These are phyloP conservation scores for Solanum sejunctum DNA, from an alignment of 257 asterid genomes.

Conservation along the genomic window DNA sequence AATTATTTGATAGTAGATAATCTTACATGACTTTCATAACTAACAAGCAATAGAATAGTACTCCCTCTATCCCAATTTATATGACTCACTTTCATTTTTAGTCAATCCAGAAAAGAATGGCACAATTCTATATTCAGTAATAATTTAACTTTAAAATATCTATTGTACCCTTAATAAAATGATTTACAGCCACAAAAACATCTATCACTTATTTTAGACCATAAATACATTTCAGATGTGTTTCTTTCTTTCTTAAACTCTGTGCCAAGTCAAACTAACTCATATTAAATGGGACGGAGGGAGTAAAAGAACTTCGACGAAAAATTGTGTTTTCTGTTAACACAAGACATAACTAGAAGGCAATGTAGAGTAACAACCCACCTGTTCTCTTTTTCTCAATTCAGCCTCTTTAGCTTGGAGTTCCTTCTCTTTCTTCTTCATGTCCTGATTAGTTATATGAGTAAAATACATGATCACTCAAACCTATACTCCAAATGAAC, in stretches of 20 bases:
- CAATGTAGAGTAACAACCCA: constrained; percentile 1
- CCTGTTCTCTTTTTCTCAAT: constrained; percentile 76
- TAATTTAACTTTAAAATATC: too few species aligned
- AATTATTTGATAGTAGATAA: not conserved
- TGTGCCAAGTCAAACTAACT: too few species aligned
- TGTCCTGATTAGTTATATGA: constrained; percentile 32
- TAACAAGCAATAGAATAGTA: not conserved
- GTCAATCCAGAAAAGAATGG: too few species aligned
- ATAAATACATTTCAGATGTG: too few species aligned
- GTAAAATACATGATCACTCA: not conserved
- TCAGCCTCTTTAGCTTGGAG: constrained; percentile 89
- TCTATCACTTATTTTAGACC: too few species aligned
- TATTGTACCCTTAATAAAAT: too few species aligned
- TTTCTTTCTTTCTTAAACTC: too few species aligned
- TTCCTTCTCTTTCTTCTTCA: constrained; percentile 64
- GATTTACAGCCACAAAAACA: too few species aligned
- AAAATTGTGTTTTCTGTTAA: not conserved
- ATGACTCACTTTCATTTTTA: too few species aligned
- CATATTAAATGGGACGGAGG: too few species aligned
- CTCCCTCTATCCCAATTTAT: too few species aligned
- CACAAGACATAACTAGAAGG: constrained; percentile 1
- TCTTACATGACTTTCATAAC: not conserved
- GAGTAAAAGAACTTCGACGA: not conserved
- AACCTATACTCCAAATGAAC: not conserved
- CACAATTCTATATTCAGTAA: too few species aligned